These are phyloP conservation scores for Bipolaris cookei DNA, from an alignment of 2,329 filamentous ascomycete genomes.

Conservation along the genomic window DNA sequence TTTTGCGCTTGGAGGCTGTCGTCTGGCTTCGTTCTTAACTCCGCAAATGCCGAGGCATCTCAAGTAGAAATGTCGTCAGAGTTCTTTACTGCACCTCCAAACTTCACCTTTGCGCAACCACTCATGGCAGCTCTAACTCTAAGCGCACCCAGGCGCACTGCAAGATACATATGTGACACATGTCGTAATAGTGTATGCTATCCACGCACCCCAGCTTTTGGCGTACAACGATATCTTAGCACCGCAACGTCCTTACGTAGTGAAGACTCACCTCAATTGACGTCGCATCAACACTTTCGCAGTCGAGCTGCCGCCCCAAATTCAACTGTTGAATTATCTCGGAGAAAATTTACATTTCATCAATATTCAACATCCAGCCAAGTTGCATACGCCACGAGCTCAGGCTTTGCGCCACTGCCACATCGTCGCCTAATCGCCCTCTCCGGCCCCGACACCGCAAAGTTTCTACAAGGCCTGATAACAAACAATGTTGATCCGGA, in stretches of 20 bases:
- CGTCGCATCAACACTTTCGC: constrained; percentile 36
- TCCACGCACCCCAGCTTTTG: constrained; percentile 8
- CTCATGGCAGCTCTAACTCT: constrained; percentile 20
- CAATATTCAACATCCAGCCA: not conserved
- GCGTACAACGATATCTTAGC: constrained; percentile 10
- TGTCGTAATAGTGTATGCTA: constrained; percentile 21
- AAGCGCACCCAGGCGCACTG: not conserved
- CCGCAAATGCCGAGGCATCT: constrained; percentile 27
- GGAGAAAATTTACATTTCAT: not conserved
- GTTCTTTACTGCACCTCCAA: constrained; percentile 1
- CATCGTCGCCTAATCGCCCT: constrained; percentile 81
- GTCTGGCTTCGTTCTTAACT: constrained; percentile 11
- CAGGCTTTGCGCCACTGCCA: constrained; percentile 63
- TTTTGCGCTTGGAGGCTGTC: not conserved
- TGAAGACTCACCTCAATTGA: constrained; percentile 2
- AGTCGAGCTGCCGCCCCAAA: not conserved
- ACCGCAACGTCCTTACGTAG: constrained; percentile 18
- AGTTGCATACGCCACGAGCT: constrained; percentile 30
- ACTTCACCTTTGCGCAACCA: not conserved
- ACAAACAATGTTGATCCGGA: constrained; percentile 71
- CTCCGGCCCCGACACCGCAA: constrained; percentile 76
- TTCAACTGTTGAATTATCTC: not conserved
- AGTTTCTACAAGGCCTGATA: constrained; percentile 87
- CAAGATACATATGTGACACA: constrained; percentile 29
- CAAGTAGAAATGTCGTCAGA: constrained; percentile 11